Evolutionary conservation across 495 filamentous ascomycete species (phyloP), one percentile per base, ranked within the genome.

Genomic region (Penicillium ochrochloron): DNA sequence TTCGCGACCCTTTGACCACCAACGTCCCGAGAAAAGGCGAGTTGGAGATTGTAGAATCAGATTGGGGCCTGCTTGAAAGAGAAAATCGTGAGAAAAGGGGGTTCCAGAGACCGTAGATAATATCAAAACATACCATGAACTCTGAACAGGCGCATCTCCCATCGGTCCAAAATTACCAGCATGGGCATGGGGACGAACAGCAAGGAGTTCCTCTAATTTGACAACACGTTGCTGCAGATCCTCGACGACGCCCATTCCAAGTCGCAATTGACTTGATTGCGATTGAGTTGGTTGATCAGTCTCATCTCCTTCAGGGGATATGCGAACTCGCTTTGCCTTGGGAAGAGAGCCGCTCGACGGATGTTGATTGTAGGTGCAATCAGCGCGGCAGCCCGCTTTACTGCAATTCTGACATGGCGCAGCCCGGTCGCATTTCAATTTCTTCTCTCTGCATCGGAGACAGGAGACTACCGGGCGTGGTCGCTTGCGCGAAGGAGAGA

Each of bases 361-460:
- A 15, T 61, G 61, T 17, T 67, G 62, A 33, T 65, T 66, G 27
- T 70, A 75, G 2, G 59, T 48, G 57, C 72, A 75, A 8, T 67
- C 62, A 1, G 63, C 41, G 3, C 51, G 54, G 21, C 67, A 70
- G 5, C 58, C 68, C 14, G 68, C 67, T 55, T 68, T 71, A 23
- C 48, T 63, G 63, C 73, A 76, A 46, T 76, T 76, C 59, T 69
- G 55, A 37, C 73, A 76, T 7, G 73, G 71, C n/a, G 59, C 33
- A 2, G 60, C 52, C 0, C 73, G 69, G 53, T 76, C 71, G 62
- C 73, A 76, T 63, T 72, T 76, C 19, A 76, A 57, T 63, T 76
- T 76, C 44, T 74, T 73, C 29, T 71, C 66, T 42, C 73, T 52
- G 61, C 73, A 76, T n/a, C 71, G 69, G 39, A 74, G 63, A 56